phyloP scores from a whole-genome alignment of 768 basidiomycete species.

The Lactifluus volemus region DNA sequence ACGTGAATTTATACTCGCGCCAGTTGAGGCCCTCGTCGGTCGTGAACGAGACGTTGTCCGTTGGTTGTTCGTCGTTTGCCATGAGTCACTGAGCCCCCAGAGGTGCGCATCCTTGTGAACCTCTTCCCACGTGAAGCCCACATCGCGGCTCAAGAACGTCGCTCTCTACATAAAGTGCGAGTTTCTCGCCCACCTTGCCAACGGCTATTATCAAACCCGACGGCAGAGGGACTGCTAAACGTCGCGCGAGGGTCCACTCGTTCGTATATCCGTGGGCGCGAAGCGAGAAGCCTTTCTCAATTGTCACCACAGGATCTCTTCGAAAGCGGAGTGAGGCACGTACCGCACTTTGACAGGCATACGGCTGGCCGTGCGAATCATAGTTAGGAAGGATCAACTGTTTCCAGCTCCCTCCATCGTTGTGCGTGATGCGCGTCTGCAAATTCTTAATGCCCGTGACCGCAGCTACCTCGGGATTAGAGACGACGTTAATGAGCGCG shows the following conservation, averaged over 20 bases:
- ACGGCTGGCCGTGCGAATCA: conserved; percentile 70
- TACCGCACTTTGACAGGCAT: conserved; percentile 65
- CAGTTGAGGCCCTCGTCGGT: conserved; percentile 84
- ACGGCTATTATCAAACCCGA: conserved; percentile 94
- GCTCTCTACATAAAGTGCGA: conserved; percentile 74
- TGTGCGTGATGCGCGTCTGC: conserved; percentile 88
- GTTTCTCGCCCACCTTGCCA: conserved; percentile 84
- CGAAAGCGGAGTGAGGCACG: conserved; percentile 10
- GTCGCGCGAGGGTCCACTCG: conserved; percentile 85
- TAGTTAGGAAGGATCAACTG: conserved; percentile 58
- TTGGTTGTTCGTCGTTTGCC: conserved; percentile 91
- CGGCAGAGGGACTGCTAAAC: conserved; percentile 85
- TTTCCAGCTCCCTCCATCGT: conserved; percentile 95
- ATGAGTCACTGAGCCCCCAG: conserved; percentile 99
- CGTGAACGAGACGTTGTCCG: conserved; percentile 82
- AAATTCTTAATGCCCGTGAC: conserved; percentile 66
- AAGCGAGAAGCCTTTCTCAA: conserved; percentile 58
- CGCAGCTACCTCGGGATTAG: conserved; percentile 68
- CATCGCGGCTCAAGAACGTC: conserved; percentile 95
- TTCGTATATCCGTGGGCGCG: conserved; percentile 97
- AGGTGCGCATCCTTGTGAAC: conserved; percentile 96
- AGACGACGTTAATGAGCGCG: conserved; percentile 84
- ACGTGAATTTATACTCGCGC: conserved; percentile 79
- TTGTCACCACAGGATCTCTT: neutral
- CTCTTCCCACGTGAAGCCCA: conserved; percentile 97